Evolutionary conservation across 2,329 filamentous ascomycete genomes (phyloP), one percentile per base, ranked within the genome.

Genomic region (Rutstroemia sp.): DNA sequence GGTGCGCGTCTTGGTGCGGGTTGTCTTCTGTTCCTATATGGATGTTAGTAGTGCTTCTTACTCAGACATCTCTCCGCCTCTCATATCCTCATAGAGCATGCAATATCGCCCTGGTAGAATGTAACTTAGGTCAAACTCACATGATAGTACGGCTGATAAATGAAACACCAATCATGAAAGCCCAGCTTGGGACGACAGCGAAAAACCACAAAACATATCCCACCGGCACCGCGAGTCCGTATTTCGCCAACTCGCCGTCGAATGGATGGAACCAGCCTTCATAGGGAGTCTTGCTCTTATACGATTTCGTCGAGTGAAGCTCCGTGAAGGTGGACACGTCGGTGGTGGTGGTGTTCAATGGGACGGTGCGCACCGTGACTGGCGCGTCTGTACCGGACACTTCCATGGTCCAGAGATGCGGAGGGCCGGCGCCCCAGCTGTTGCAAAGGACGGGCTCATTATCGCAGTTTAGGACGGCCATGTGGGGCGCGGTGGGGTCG

Each of bases 251-350:
- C 59, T 75, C 72, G 60, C 88, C 87, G 66, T 89, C 81, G 68
- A 90, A 87, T 59, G 88, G 88, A 71, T 92, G 88, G 77, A 88
- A 90, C 68, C 78, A 76, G 51, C 87, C 85, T 63, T 88, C 82
- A 63, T 82, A 80, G 2, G 73, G 71, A 53, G 68, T 65, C 42
- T 67, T 69, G 49, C 76, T 65, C 66, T 76, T 72, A 64, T 76
- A 80, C 53, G 73, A 74, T 67, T 83, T 77, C 64, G 79, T 72
- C 58, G 78, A 71, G 62, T 82, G 77, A 54, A 89, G 73, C 57
- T 81, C 74, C 51, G 81, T 73, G 61, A 91, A 78, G 56, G 84
- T 82, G 57, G 84, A 77, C 37, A 82, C 73, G 19, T 84, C 86
- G 57, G 83, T 80, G 58, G 81, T 83, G 61, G 86, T 89, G 65